Base-by-base conservation (phyloP, 208 protist genomes). In the Leishmania tropica region DNA sequence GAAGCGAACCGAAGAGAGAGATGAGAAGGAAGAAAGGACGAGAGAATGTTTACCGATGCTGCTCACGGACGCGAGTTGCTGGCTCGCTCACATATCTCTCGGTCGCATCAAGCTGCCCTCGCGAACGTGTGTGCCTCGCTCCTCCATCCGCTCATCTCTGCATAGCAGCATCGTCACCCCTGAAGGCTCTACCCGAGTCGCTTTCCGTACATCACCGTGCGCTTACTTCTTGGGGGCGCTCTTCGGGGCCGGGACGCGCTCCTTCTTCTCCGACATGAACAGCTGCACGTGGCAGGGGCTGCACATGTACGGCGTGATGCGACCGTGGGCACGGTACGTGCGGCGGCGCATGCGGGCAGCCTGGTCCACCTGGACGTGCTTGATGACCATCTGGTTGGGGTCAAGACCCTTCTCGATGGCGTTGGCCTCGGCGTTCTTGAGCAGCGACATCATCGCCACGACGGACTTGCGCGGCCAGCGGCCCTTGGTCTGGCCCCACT, bases 401-500 rank as follows among this genome's bases (percentile, higher is more conserved):
- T 99, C 90, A 45, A 99, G 89, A 54, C 95, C 95, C 89, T 99
- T 99, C 83, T 92, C 93, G 80, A 96, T 89, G 73, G 92, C 92
- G 76, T 98, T 98, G 15, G 94, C 91, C 88, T 98, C 96, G 84
- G 95, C 94, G 84, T 99, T 99, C 90, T 98, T 98, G 82, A 99
- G 90, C 68, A 99, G 87, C 51, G 90, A 93, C 65, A 98, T 79
- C 88, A 99, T 93, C 64, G 93, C 89, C 31, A 96, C 90, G 68
- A 98, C 93, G n/a, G 95, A 98, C 94, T 99, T 99, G 81, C 92
- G 93, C 80, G 98, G 98, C 94, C 96, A 99, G 84, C 97, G 92
- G 71, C 98, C 96, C 87, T 98, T 96, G 79, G 94, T 97, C 87
- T 97, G 92, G 15, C 94, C 94, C 90, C 91, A 97, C 83, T 97